A percentile compares a stretch with the other conserved stretches of the same genome.
Evolutionary conservation across 2,329 filamentous ascomycete genomes (phyloP).

Genomic region (Aquanectria penicillioides): DNA sequence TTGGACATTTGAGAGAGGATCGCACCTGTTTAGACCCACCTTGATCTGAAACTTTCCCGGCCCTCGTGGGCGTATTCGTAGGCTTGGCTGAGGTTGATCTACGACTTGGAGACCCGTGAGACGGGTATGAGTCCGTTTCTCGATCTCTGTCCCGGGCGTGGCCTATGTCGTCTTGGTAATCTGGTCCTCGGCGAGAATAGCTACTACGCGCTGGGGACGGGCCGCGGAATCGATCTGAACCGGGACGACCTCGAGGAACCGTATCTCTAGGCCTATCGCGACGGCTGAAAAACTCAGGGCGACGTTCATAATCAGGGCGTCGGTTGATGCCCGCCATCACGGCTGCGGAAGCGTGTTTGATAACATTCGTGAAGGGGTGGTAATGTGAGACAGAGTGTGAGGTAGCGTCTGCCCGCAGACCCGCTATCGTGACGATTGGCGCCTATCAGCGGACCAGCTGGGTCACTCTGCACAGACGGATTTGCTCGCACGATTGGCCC

Average conservation of each 20-base stretch:
- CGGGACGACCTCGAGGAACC: constrained; percentile 25
- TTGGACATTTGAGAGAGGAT: too few relatives aligned
- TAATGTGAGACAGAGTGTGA: constrained; percentile 2
- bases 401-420: too few relatives aligned
- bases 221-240: constrained; percentile 18
- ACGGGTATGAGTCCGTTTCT: not conserved
- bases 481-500: not conserved
- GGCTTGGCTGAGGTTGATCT: constrained; percentile 11
- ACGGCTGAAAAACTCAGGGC: constrained; percentile 3
- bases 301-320: constrained; percentile 19
- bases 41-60: constrained; percentile 23
- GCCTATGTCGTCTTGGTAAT: constrained; percentile 19
- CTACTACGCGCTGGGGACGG: constrained; percentile 11
- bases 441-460: not conserved
- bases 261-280: constrained; percentile 14
- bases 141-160: constrained; percentile 17
- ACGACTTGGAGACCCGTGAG: not conserved
- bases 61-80: constrained; percentile 5
- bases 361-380: constrained; percentile 27
- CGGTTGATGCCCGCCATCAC: constrained; percentile 32
- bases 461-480: too few relatives aligned
- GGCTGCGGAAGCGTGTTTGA: constrained; percentile 5
- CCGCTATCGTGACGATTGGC: not conserved
- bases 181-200: constrained; percentile 17
- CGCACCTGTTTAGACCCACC: constrained; percentile 24